Base-by-base conservation (phyloP, 257 asterid species). In the Solanum pennellii region DNA sequence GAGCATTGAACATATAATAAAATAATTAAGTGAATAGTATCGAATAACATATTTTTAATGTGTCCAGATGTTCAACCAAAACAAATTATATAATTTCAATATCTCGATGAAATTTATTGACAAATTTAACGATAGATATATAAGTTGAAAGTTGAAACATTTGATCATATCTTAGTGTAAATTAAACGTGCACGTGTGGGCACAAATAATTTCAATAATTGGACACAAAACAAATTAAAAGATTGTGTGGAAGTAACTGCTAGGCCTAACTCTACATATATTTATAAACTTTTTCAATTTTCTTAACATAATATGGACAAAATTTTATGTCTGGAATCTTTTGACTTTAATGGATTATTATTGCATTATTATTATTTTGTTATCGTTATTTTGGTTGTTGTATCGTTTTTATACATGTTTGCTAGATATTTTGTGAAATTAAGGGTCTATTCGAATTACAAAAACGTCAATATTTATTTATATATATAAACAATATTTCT, bases 281-380 rank as follows among this genome's bases (percentile, higher is more conserved):
- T 25, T 29, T 77, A 41, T 42, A 12, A 18, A 9, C 4, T 33
- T 71, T 79, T 79, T 27, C 42, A 45, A 9, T 47, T 80, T 80
- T 80, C 66, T 80, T 80, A 29, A 45, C 42, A 45, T 79, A 79
- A 79, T 79, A 45, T 79, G 11, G 66, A 79, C 68, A 80, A 80
- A 42, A 27, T 7, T 25, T 27, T 20, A 4, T 80, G 68, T 16
- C 41, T 14, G 42, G 65, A 79, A 45, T 79, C 65, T 80, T 80
- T 80, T 80, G 18, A 16, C 44, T 80, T 80, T 47, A 47, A 37
- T 79, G 15, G 12, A 44, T 25, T 8, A 45, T 7, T n/a, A 45
- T 33, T 33, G 35, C 41, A 25, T n/a, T n/a, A 1, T 31, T 31
- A 65, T 65, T 65, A 65, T 65, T 65, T 65, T 4, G 18, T 65